Evolutionary conservation across 2,329 filamentous ascomycete genomes (phyloP).

Genomic region (Pseudovirgaria hyperparasitica): DNA sequence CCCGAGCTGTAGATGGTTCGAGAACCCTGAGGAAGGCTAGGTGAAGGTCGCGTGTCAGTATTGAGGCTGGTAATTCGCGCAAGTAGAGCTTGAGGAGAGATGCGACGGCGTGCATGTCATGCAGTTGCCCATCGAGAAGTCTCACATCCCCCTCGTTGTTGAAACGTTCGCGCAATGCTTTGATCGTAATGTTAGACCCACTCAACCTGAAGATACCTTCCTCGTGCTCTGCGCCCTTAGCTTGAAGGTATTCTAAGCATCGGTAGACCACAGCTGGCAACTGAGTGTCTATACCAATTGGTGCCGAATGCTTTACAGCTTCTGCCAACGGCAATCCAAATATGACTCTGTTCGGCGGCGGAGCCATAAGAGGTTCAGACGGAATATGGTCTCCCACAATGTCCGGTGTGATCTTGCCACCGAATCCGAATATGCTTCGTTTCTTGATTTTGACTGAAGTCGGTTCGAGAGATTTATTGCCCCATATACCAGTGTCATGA

Average conservation of each 20-base stretch:
- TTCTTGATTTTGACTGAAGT: slow-evolving; percentile 71
- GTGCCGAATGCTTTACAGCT: slow-evolving; percentile 70
- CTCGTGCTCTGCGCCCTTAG: slow-evolving; percentile 68
- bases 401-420: slow-evolving; percentile 59
- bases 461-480: slow-evolving; percentile 52
- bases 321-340: slow-evolving; percentile 81
- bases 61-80: slow-evolving; percentile 79
- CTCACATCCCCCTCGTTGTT: slow-evolving; percentile 88
- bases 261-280: slow-evolving; percentile 90
- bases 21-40: slow-evolving; percentile 76
- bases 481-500: slow-evolving; percentile 71
- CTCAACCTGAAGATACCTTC: slow-evolving; percentile 96
- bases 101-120: slow-evolving; percentile 92
- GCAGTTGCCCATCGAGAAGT: slow-evolving; percentile 72
- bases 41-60: slow-evolving; percentile 82
- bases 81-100: slow-evolving; percentile 90
- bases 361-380: too few relatives aligned
- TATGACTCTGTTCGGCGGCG: slow-evolving; percentile 43
- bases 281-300: slow-evolving; percentile 57
- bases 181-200: slow-evolving; percentile 93
- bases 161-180: slow-evolving; percentile 80
- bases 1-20: slow-evolving; percentile 12
- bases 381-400: too few relatives aligned
- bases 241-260: slow-evolving; percentile 83
- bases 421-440: slow-evolving; percentile 52